A percentile compares a stretch with the other conserved stretches of the same genome.
phyloP scores from a whole-genome alignment of 768 basidiomycete genomes.

The Daedaleopsis sinensis region DNA sequence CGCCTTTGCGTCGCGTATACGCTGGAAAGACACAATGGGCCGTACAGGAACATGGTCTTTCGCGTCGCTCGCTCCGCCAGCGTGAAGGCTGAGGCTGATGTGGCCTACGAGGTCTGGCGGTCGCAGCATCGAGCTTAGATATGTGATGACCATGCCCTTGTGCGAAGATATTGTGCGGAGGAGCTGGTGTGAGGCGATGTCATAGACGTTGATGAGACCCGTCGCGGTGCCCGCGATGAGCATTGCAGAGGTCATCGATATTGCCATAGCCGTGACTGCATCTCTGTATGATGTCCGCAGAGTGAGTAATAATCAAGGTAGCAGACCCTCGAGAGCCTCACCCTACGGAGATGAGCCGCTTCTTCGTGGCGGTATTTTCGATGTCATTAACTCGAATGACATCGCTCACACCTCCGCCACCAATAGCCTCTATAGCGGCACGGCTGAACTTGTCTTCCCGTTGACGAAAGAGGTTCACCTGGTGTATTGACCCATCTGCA shows the following conservation, averaged over 20 bases:
- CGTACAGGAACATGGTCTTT: slow-evolving; percentile 68
- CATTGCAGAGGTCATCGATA: slow-evolving; percentile 77
- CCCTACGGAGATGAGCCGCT: slow-evolving; percentile 73
- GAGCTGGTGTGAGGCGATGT: slow-evolving; percentile 88
- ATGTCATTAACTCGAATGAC: slow-evolving; percentile 70
- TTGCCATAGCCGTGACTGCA: slow-evolving; percentile 67
- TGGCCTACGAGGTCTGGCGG: slow-evolving; percentile 89
- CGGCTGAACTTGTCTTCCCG: slow-evolving; percentile 56
- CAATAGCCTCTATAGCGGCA: slow-evolving; percentile 64
- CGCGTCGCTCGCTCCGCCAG: slow-evolving; percentile 34
- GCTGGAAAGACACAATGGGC: slow-evolving; percentile 70
- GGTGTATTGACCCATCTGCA: slow-evolving; percentile 71
- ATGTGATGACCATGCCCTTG: slow-evolving; percentile 69
- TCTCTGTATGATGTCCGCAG: slow-evolving; percentile 48
- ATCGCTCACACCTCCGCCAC: slow-evolving; percentile 72
- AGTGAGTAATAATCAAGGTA: not conserved
- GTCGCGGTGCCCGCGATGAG: slow-evolving; percentile 81
- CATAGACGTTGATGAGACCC: slow-evolving; percentile 79
- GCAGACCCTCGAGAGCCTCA: slow-evolving; percentile 34
- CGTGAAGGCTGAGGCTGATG: slow-evolving; percentile 54
- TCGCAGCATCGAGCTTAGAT: slow-evolving; percentile 77
- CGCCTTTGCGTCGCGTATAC: slow-evolving; percentile 66
- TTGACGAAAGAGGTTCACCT: slow-evolving; percentile 77
- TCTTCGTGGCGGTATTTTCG: slow-evolving; percentile 47
- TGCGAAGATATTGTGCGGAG: slow-evolving; percentile 79